Base-by-base conservation (phyloP, 176 grass and related monocot genomes). In the Canna indica region DNA sequence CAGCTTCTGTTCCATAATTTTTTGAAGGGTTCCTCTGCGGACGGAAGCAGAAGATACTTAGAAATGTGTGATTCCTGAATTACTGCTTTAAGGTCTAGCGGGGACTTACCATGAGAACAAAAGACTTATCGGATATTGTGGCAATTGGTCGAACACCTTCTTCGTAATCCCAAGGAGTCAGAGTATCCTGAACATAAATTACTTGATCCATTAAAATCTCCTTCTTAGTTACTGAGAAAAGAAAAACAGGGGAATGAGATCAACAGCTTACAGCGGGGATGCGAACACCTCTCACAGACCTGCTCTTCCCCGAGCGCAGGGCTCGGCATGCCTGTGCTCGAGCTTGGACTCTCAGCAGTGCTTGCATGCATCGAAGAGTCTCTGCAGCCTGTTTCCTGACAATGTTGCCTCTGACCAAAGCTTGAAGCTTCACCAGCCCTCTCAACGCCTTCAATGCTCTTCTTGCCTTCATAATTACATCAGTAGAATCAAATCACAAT, bases 351-450 rank as follows among this genome's bases (percentile, higher is more conserved):
- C 90, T 82, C 34, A 88, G 77, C 64, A 99, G 84, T 7, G 95
- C 90, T 39, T 94, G 82, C 95, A 99, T 99, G 95, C 95, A 90
- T 25, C 95, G 84, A 12, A 99, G 78, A 27, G 95, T 90, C 86
- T 99, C 90, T 28, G 87, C 89, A 24, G 95, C 87, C 76, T 94
- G 90, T 72, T 91, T 84, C 66, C 90, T 86, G 0, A 99, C 95
- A 50, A 99, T 93, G 86, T 94, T 90, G 72, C 95, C 95, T 36
- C 95, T 85, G 47, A 90, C 95, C 53, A 99, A 74, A 20, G 95
- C 94, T 76, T 99, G 95, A 16, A 99, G 90, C 81, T 99, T 99
- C 69, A 99, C 90, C 70, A 99, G 75, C 15, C 94, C 86, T 16
- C 80, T 83, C 24, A 99, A 66, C 69, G 94, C 94, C 82, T 82